A percentile compares a stretch with the other conserved stretches of the same genome.
These are phyloP conservation scores for Helotiales sp. DNA, from an alignment of 2,329 filamentous ascomycete genomes.

Conservation along the genomic window DNA sequence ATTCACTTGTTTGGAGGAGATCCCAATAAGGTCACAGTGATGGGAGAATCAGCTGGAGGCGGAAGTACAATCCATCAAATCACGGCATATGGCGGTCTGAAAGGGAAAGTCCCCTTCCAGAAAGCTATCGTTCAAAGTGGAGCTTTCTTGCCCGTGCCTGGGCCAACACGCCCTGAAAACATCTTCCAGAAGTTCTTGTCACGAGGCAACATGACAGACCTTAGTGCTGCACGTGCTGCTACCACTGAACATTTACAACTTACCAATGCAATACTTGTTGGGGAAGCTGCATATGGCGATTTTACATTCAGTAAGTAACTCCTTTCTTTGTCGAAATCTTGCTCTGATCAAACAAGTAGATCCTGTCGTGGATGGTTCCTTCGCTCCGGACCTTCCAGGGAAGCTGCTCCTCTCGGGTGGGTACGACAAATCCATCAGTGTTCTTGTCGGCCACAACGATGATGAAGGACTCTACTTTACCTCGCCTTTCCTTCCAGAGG, in stretches of 20 bases:
- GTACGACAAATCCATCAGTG: slow-evolving; percentile 43
- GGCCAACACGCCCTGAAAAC: slow-evolving; percentile 13
- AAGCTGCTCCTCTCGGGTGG: slow-evolving; percentile 43
- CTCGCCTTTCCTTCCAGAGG: slow-evolving; percentile 31
- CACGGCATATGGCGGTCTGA: slow-evolving; percentile 47
- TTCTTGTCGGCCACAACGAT: slow-evolving; percentile 47
- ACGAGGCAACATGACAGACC: slow-evolving; percentile 34
- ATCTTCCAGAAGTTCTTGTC: slow-evolving; percentile 32
- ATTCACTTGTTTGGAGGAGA: slow-evolving; percentile 57
- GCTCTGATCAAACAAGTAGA: slow-evolving; percentile 1
- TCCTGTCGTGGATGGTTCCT: slow-evolving; percentile 50
- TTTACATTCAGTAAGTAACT: slow-evolving; percentile 40
- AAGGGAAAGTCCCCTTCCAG: slow-evolving; percentile 40
- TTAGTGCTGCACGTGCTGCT: slow-evolving; percentile 34
- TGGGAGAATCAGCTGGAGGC: slow-evolving; percentile 51
- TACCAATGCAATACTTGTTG: slow-evolving; percentile 34
- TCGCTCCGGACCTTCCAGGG: slow-evolving; percentile 47
- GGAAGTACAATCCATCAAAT: slow-evolving; percentile 55
- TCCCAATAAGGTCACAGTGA: slow-evolving; percentile 46
- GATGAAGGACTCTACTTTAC: slow-evolving; percentile 45
- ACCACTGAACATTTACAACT: slow-evolving; percentile 15
- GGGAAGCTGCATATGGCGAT: slow-evolving; percentile 38
- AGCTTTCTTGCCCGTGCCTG: slow-evolving; percentile 21
- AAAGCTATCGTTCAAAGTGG: slow-evolving; percentile 36
- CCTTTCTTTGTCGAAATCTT: neutral